Evolutionary conservation across 106 monocot genomes (phyloP).

Genomic region (Vanilla planifolia): DNA sequence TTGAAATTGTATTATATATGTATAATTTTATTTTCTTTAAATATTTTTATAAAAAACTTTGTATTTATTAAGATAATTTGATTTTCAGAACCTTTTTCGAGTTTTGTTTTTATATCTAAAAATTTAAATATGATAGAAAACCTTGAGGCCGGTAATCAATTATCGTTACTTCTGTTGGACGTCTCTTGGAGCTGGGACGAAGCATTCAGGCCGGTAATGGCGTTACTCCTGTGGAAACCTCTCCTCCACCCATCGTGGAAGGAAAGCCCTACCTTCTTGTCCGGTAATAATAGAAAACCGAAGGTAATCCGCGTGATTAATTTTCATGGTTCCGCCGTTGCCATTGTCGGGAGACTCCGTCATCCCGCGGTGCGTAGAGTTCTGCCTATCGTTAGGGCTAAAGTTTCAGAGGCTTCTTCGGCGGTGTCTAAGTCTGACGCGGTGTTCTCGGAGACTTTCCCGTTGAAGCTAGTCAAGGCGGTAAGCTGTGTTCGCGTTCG

Average conservation of each 20-base stretch:
- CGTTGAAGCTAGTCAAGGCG: slow-evolving; percentile 23
- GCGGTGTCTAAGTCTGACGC: slow-evolving; percentile 16
- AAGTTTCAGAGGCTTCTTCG: slow-evolving; percentile 16
- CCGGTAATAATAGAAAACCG: slow-evolving; percentile 3
- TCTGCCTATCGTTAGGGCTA: slow-evolving; percentile 14
- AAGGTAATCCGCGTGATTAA: slow-evolving; percentile 2
- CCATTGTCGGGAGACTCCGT: not conserved
- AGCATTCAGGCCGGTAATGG: no score
- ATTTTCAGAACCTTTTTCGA: no score
- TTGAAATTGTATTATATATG: no score
- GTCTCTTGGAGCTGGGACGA: no score
- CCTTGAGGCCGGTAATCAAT: no score
- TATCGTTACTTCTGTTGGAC: no score
- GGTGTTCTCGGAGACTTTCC: slow-evolving; percentile 26
- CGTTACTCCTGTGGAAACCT: slow-evolving; percentile 20
- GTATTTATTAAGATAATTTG: no score
- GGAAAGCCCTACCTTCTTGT: slow-evolving; percentile 11
- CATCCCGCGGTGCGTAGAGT: not conserved
- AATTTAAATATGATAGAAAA: no score
- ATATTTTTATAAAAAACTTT: no score
- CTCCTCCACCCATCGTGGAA: slow-evolving; percentile 12
- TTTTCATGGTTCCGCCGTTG: not conserved
- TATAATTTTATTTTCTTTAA: no score
- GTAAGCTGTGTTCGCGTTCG: slow-evolving; percentile 8
- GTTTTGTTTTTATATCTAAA: no score